Conservation (phyloP, 768 basidiomycete genomes). For the Tylopilus rubrobrunneus region DNA sequence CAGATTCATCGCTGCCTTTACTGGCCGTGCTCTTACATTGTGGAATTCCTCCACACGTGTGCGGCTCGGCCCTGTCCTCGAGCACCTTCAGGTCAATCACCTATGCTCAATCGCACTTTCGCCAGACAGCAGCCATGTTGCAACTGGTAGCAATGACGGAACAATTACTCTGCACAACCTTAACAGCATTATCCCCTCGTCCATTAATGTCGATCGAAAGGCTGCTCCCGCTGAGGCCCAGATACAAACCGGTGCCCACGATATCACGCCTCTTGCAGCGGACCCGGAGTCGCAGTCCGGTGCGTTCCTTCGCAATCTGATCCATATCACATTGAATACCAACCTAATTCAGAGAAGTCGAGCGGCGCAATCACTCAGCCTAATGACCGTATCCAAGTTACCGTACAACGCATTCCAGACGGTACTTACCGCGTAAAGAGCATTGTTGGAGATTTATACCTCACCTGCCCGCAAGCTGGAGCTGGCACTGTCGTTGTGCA, state of each 20-base stretch:
- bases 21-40: neutral
- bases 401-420: neutral
- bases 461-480: neutral
- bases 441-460: neutral
- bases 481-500: neutral
- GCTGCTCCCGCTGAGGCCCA: no score
- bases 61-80: neutral
- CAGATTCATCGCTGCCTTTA: neutral
- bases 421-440: neutral
- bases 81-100: neutral
- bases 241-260: neutral
- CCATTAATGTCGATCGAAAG: neutral
- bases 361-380: neutral
- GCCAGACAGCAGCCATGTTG: neutral
- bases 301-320: neutral
- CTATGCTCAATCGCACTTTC: slow-evolving; percentile 6
- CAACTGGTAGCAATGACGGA: neutral
- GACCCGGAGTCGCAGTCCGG: neutral
- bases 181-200: neutral
- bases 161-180: slow-evolving; percentile 1
- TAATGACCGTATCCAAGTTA: neutral
- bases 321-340: neutral
- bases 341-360: neutral
- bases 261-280: no score
- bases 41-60: slow-evolving; percentile 4